Evolutionary conservation across 2,329 filamentous ascomycete genomes (phyloP).

Genomic region (Microthyrium microscopicum): DNA sequence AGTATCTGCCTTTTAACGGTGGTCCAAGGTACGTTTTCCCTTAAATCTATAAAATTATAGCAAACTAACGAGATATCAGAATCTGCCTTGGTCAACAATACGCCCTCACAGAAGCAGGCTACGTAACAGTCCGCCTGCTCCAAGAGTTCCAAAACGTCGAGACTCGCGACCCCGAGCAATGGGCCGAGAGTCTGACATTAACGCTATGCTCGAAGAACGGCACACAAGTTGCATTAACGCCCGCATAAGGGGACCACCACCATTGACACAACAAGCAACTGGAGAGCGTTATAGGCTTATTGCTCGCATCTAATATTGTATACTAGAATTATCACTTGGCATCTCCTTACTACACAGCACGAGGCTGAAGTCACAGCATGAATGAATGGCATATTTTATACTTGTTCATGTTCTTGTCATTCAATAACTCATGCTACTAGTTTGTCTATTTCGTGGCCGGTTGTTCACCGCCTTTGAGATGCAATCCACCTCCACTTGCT

Average conservation of each 20-base stretch:
- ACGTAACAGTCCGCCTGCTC: constrained; percentile 29
- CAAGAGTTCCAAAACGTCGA: constrained; percentile 25
- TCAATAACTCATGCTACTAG: too few species aligned
- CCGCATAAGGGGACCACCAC: constrained; percentile 5
- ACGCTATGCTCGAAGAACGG: constrained; percentile 9
- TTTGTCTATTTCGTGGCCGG: too few species aligned
- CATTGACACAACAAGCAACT: too few species aligned
- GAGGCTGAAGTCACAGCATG: too few species aligned
- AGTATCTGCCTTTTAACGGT: constrained; percentile 8
- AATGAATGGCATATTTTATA: too few species aligned
- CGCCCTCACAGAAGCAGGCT: constrained; percentile 32
- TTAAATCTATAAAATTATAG: constrained; percentile 14
- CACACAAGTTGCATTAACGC: constrained; percentile 8
- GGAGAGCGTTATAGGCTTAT: too few species aligned
- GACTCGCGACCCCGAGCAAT: constrained; percentile 14
- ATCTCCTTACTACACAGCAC: too few species aligned
- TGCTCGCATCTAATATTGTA: too few species aligned
- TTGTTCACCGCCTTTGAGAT: too few species aligned
- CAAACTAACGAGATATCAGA: constrained; percentile 30
- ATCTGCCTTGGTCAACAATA: constrained; percentile 36
- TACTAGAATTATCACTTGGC: too few species aligned
- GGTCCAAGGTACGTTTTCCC: background rate
- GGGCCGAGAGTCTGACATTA: constrained; percentile 9
- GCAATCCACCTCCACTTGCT: constrained; percentile 29
- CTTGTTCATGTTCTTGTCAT: too few species aligned